A percentile compares a stretch with the other conserved stretches of the same genome.
Evolutionary conservation across 768 basidiomycete species (phyloP).

Genomic region (Leucocoprinus leucothites): DNA sequence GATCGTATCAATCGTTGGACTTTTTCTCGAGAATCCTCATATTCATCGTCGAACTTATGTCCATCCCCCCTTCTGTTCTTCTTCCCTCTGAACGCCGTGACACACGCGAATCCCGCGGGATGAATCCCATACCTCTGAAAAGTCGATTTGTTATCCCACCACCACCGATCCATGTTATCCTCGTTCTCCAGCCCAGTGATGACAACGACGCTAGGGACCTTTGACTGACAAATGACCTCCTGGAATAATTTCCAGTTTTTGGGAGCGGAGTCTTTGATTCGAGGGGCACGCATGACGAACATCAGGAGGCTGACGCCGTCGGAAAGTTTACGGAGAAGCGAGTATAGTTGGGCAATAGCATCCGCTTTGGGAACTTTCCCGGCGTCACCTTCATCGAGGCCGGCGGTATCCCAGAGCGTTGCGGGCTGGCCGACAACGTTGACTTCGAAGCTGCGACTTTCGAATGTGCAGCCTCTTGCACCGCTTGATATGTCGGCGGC

Average conservation of each 20-base stretch:
- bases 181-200: constrained; percentile 37
- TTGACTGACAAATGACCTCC: constrained; percentile 31
- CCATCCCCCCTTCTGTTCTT: not conserved
- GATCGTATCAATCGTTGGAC: constrained; percentile 4
- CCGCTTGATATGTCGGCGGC: constrained; percentile 28
- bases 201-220: constrained; percentile 36
- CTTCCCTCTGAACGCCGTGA: constrained; percentile 34
- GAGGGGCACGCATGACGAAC: constrained; percentile 37
- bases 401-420: constrained; percentile 37
- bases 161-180: constrained; percentile 25
- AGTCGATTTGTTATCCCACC: constrained; percentile 24
- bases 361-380: constrained; percentile 14
- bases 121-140: constrained; percentile 31
- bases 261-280: constrained; percentile 28
- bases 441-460: constrained; percentile 22
- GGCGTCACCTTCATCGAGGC: constrained; percentile 20
- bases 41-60: constrained; percentile 13
- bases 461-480: constrained; percentile 33
- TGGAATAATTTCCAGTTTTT: constrained; percentile 37
- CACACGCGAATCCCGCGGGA: constrained; percentile 31
- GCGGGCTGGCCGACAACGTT: constrained; percentile 21
- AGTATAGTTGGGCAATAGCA: constrained; percentile 22
- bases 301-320: constrained; percentile 36
- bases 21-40: constrained; percentile 10
- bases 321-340: constrained; percentile 30